Evolutionary conservation across 2,329 filamentous ascomycete genomes (phyloP), one percentile per base, ranked within the genome.

Genomic region (Coccinonectria pachysandricola): DNA sequence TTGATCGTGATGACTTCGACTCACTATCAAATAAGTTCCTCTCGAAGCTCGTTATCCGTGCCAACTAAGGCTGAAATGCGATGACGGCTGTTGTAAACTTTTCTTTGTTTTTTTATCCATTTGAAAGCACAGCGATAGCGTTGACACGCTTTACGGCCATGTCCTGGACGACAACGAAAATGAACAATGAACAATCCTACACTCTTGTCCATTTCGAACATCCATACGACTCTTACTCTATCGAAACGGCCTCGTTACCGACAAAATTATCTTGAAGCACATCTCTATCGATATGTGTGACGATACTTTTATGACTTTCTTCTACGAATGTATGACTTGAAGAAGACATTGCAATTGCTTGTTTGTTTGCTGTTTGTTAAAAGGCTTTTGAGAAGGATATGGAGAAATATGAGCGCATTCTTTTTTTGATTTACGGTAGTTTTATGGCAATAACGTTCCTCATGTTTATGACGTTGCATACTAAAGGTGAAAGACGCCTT

Each of bases 21-120:
- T 91, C 79, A 35, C 61, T 96, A 52, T 93, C 87, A 27, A 95
- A 94, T 68, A 96, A 95, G 66, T 95, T 96, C 65, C 64, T 95
- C 43, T 92, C 87, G 19, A 92, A 92, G 62, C 74, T 96, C 49
- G 87, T 95, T 54, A 94, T 95, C 56, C 85, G 88, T 46, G 83
- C 88, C 49, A 93, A 92, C 64, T 93, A 68, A 54, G 39, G 34
- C 31, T 25, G 27, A 20, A 14, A n/a, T n/a, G n/a, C n/a, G n/a
- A n/a, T n/a, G n/a, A n/a, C n/a, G n/a, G n/a, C n/a, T n/a, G n/a
- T n/a, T n/a, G n/a, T n/a, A n/a, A n/a, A n/a, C n/a, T 46, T 48
- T 53, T 44, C 40, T 46, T 52, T 46, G 39, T 48, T 41, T 33
- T n/a, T 26, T 39, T 32, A 32, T 35, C 45, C 36, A 46, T 50